Conservation (phyloP, 495 filamentous ascomycete genomes). For the Aspergillus panamensis region DNA sequence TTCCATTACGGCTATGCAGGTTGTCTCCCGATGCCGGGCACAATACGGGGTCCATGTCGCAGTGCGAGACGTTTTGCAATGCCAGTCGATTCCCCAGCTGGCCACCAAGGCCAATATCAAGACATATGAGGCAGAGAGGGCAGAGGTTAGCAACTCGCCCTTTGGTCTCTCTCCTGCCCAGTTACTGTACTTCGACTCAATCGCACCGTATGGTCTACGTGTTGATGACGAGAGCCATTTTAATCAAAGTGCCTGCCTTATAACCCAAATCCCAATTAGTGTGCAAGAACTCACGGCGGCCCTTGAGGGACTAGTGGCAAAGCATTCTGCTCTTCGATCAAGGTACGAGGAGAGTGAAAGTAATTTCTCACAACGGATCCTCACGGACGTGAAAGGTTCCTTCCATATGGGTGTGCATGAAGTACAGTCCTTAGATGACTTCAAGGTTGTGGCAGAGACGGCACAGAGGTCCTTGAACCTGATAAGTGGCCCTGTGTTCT, state of each 20-base stretch:
- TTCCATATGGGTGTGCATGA: not conserved
- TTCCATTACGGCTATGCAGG: constrained; percentile 56
- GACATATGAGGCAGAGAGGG: not conserved
- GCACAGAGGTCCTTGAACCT: constrained; percentile 1
- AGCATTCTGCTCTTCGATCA: not conserved
- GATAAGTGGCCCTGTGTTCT: constrained; percentile 7
- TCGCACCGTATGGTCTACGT: not conserved
- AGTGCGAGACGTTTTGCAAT: constrained; percentile 30
- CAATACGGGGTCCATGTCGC: constrained; percentile 19
- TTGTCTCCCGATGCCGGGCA: constrained; percentile 31
- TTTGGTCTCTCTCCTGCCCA: constrained; percentile 6
- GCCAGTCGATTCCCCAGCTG: constrained; percentile 8
- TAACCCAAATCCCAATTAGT: not conserved
- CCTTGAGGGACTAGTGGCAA: not conserved
- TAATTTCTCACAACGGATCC: not conserved
- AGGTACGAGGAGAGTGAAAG: not conserved
- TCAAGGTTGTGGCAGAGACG: not conserved
- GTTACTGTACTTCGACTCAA: not conserved
- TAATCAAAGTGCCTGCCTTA: not conserved
- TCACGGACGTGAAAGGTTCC: not conserved
- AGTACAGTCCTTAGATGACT: not conserved
- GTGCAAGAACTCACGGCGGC: not conserved
- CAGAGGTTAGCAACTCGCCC: not conserved
- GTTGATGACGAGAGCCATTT: not conserved
- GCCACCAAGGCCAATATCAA: constrained; percentile 7